A percentile compares a stretch with the other conserved stretches of the same genome.
These are phyloP conservation scores for Septoria petroselini DNA, from an alignment of 2,329 filamentous ascomycete genomes.

Conservation along the genomic window DNA sequence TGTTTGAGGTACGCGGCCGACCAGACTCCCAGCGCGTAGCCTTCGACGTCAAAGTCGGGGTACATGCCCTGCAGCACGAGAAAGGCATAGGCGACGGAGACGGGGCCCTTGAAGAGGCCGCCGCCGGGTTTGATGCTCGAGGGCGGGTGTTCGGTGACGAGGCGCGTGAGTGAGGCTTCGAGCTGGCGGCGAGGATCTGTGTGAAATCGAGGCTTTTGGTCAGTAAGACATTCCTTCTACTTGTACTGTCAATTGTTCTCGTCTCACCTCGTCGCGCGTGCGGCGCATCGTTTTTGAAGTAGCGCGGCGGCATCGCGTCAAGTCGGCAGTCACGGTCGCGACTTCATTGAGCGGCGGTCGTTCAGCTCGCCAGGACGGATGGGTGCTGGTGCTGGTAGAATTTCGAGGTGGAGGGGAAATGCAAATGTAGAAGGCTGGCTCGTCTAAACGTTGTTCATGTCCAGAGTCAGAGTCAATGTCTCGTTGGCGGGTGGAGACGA, in stretches of 20 bases:
- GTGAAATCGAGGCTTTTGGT: too few relatives aligned
- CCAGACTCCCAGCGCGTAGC: conserved; percentile 48
- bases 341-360: conserved; percentile 2
- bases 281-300: conserved; percentile 42
- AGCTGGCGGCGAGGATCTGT: conserved; percentile 51
- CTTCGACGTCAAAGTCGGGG: conserved; percentile 47
- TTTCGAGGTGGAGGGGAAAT: too few relatives aligned
- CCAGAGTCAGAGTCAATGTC: too few relatives aligned
- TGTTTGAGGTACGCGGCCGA: conserved; percentile 51
- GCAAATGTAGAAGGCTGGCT: too few relatives aligned
- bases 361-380: background rate
- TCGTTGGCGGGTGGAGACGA: background rate
- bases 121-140: conserved; percentile 47
- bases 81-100: conserved; percentile 51
- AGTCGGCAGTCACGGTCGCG: background rate
- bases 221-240: too few relatives aligned
- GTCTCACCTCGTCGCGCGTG: conserved; percentile 36
- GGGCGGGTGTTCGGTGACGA: conserved; percentile 49
- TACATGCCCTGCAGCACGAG: conserved; percentile 51
- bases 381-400: too few relatives aligned
- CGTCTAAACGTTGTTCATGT: too few relatives aligned
- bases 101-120: conserved; percentile 51
- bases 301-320: conserved; percentile 36
- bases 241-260: too few relatives aligned
- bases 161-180: conserved; percentile 49